Conservation (phyloP, 31 red algal species). For the Endocladia muricata region DNA sequence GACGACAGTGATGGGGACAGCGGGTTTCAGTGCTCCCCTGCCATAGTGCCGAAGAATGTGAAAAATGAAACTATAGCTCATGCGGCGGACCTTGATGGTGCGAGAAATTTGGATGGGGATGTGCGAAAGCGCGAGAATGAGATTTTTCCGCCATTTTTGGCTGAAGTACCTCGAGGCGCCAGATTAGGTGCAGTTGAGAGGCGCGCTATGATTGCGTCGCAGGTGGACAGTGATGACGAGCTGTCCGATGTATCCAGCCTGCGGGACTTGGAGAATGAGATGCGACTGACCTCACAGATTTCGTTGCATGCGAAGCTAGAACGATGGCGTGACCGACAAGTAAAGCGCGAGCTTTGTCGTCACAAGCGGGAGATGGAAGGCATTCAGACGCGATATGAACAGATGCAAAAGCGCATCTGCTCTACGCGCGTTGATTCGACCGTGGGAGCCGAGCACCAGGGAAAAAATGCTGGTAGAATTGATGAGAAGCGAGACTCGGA, state of each 20-base stretch:
- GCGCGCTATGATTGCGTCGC: not conserved
- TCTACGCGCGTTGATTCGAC: not conserved
- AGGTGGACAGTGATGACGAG: not conserved
- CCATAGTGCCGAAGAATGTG: not conserved
- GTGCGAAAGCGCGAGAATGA: not conserved
- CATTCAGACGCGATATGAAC: conserved; percentile 2
- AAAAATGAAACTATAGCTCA: not conserved
- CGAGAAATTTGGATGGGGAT: not conserved
- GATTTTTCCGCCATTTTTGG: too few species aligned
- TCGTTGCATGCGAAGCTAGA: conserved; percentile 36
- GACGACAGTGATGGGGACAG: conserved; percentile 21
- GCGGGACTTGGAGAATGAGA: conserved; percentile 31
- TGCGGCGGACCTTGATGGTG: not conserved
- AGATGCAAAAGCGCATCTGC: not conserved
- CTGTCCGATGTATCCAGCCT: conserved; percentile 10
- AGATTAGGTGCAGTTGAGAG: not conserved
- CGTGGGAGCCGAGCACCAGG: too few species aligned
- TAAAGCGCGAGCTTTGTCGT: conserved; percentile 11
- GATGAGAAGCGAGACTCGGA: too few species aligned
- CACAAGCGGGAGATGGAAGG: conserved; percentile 11
- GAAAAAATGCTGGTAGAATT: too few species aligned
- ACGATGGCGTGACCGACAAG: conserved; percentile 18
- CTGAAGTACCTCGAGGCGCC: not conserved
- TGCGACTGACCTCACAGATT: conserved; percentile 28
- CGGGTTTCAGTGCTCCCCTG: not conserved